These are phyloP conservation scores for Penicillium soppii DNA, from an alignment of 495 filamentous ascomycete genomes.

Conservation along the genomic window DNA sequence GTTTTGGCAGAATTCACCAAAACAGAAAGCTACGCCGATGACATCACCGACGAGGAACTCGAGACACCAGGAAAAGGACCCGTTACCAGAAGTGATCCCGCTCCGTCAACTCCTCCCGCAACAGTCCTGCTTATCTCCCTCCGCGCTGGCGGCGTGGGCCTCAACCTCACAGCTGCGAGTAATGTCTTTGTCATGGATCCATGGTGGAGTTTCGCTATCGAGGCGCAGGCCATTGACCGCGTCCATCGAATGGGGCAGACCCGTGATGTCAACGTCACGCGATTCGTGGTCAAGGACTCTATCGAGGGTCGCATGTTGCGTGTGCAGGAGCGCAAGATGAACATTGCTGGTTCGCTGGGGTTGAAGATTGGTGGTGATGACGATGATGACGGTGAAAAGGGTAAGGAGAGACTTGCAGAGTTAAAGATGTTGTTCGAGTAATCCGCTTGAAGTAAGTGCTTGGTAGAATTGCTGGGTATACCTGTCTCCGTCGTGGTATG, in stretches of 20 bases:
- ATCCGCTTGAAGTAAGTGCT: too few species aligned
- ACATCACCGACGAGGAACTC: constrained; percentile 33
- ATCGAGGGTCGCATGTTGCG: constrained; percentile 94
- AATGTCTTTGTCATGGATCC: constrained; percentile 98
- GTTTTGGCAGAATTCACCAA: constrained; percentile 69
- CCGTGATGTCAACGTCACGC: constrained; percentile 76
- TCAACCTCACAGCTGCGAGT: constrained; percentile 87
- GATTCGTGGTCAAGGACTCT: constrained; percentile 86
- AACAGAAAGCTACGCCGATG: constrained; percentile 40
- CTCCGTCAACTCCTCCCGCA: constrained; percentile 15
- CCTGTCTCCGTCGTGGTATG: neutral
- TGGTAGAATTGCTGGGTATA: too few species aligned
- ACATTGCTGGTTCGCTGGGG: constrained; percentile 83
- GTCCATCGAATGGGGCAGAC: constrained; percentile 98
- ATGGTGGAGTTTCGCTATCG: constrained; percentile 98
- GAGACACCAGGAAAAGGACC: constrained; percentile 4
- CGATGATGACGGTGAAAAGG: constrained; percentile 90
- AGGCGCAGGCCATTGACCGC: constrained; percentile 96
- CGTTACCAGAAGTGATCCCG: constrained; percentile 30
- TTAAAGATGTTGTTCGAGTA: constrained; percentile 87
- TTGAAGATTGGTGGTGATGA: constrained; percentile 64
- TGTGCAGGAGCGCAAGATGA: constrained; percentile 89
- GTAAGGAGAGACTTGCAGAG: constrained; percentile 86
- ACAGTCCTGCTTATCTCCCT: constrained; percentile 77
- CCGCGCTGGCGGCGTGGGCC: constrained; percentile 86